phyloP scores from a whole-genome alignment of 2,329 filamentous ascomycete species.

The Phyllosticta citrichinensis region DNA sequence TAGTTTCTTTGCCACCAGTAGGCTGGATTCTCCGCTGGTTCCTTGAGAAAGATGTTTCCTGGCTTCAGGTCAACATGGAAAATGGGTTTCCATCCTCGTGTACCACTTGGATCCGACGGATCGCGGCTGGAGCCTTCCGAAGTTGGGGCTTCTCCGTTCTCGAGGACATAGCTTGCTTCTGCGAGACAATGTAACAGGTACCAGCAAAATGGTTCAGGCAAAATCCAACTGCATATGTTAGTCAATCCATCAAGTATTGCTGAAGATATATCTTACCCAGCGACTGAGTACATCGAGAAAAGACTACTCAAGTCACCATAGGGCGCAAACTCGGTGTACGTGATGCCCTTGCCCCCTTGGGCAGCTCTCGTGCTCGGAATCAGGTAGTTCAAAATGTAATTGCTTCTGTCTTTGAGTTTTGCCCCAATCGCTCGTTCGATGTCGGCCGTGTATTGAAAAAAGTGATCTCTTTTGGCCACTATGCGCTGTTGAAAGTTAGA shows the following conservation, averaged over 20 bases:
- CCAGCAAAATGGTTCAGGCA: slow-evolving; percentile 3
- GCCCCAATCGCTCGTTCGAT: background rate
- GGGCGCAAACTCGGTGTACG: background rate
- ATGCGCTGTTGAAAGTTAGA: background rate
- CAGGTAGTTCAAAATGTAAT: background rate
- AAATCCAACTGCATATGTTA: background rate
- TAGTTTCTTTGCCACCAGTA: background rate
- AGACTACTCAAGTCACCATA: background rate
- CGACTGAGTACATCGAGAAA: background rate
- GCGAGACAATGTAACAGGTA: slow-evolving; percentile 1
- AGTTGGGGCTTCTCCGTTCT: background rate
- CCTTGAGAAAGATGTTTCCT: background rate
- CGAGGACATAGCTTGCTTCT: background rate
- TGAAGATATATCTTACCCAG: background rate
- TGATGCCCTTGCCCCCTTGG: background rate
- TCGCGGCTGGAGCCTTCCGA: background rate
- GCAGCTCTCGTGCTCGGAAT: background rate
- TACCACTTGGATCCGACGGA: background rate
- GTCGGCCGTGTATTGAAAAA: background rate
- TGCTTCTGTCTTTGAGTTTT: background rate
- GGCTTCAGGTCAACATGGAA: slow-evolving; percentile 6
- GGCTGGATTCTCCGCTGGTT: background rate
- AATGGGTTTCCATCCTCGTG: background rate
- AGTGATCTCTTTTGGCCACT: background rate
- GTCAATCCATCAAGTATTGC: too few species aligned